phyloP scores from a whole-genome alignment of 176 grass and related monocot species.

The Avena insularis region DNA sequence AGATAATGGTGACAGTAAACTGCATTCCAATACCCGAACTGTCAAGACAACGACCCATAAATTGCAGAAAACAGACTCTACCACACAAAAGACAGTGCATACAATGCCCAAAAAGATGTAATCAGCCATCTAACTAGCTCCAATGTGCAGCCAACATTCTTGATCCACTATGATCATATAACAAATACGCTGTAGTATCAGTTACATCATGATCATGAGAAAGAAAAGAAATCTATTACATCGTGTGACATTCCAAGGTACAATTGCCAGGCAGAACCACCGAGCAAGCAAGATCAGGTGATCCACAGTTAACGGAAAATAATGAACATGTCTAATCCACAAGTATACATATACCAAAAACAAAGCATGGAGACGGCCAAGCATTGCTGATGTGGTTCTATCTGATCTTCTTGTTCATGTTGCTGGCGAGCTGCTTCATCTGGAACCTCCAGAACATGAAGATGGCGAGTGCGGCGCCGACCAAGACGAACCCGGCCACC shows the following conservation, averaged over 20 bases:
- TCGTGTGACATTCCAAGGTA: background rate
- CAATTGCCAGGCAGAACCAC: slow-evolving; percentile 10
- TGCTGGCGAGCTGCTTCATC: slow-evolving; percentile 70
- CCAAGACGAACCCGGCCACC: slow-evolving; percentile 61
- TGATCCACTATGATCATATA: background rate
- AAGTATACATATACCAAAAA: slow-evolving; percentile 8
- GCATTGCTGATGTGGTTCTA: slow-evolving; percentile 28
- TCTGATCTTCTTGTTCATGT: slow-evolving; percentile 88
- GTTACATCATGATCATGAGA: no score
- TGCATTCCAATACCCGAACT: background rate
- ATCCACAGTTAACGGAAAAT: background rate
- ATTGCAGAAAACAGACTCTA: background rate
- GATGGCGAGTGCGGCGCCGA: slow-evolving; percentile 64
- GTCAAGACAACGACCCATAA: background rate
- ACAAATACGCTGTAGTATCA: background rate
- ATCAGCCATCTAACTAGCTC: background rate
- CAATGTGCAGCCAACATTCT: background rate
- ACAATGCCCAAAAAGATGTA: background rate
- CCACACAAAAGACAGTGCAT: background rate
- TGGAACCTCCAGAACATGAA: slow-evolving; percentile 97
- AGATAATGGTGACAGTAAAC: background rate
- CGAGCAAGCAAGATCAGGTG: background rate
- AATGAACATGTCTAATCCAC: slow-evolving; percentile 33
- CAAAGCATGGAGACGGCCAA: slow-evolving; percentile 8
- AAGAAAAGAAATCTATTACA: background rate